These are phyloP conservation scores for Bruguiera gymnorhiza DNA, from an alignment of 345 rosid species.

Conservation along the genomic window DNA sequence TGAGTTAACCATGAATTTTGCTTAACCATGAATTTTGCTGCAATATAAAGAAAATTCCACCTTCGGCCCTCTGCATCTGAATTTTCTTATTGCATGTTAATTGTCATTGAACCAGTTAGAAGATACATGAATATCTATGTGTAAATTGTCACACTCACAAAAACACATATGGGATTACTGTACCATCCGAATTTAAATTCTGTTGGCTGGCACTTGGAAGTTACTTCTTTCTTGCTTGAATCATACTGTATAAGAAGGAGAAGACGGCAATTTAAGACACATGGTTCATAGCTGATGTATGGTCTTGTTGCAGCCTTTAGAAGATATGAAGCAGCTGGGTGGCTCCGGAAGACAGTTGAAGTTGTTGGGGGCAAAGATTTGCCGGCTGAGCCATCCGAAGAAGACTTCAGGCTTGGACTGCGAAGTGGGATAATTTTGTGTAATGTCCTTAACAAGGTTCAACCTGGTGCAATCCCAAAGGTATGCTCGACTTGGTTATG, in stretches of 20 bases:
- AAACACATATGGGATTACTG: background rate
- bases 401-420: slow-evolving; percentile 29
- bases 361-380: slow-evolving; percentile 30
- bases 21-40: too few relatives aligned
- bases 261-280: background rate
- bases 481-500: slow-evolving; percentile 10
- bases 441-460: slow-evolving; percentile 32
- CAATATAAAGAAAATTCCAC: background rate
- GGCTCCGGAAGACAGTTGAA: slow-evolving; percentile 27
- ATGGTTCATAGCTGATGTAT: background rate
- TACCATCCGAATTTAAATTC: background rate
- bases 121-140: background rate
- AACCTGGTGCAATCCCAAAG: slow-evolving; percentile 33
- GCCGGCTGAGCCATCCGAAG: slow-evolving; percentile 36
- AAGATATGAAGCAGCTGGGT: slow-evolving; percentile 33
- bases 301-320: slow-evolving; percentile 18
- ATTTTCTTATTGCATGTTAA: background rate
- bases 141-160: too few relatives aligned
- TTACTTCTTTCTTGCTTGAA: background rate
- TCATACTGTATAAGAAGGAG: background rate
- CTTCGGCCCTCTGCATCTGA: background rate
- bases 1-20: too few relatives aligned
- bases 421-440: slow-evolving; percentile 34
- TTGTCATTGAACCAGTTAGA: background rate
- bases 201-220: background rate